Conservation (phyloP, 2,329 filamentous ascomycete genomes). For the Pyricularia pennisetigena region DNA sequence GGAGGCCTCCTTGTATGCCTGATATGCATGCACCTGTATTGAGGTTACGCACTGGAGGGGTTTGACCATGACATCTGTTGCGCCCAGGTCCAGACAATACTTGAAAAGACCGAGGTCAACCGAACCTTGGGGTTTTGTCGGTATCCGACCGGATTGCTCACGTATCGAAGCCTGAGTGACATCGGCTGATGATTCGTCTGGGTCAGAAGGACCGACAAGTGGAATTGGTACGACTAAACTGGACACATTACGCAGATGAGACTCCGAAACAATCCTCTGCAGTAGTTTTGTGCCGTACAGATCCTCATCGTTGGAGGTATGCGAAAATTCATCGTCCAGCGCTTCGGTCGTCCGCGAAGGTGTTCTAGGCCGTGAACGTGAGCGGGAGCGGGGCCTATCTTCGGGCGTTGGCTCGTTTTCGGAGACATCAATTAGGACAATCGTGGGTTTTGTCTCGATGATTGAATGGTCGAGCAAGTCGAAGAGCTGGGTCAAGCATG, state of each 20-base stretch:
- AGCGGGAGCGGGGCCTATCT: constrained; percentile 10
- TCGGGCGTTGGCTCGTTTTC: constrained; percentile 35
- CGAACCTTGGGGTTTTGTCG: constrained; percentile 10
- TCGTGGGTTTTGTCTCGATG: constrained; percentile 42
- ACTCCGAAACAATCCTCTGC: constrained; percentile 47
- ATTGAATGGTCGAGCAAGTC: constrained; percentile 41
- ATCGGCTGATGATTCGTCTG: not conserved
- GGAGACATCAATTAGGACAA: constrained; percentile 48
- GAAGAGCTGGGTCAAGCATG: constrained; percentile 43
- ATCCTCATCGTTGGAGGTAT: constrained; percentile 30
- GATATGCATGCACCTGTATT: constrained; percentile 75
- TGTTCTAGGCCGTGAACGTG: constrained; percentile 26
- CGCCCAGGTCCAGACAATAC: constrained; percentile 75
- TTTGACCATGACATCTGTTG: constrained; percentile 74
- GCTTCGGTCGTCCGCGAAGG: constrained; percentile 30
- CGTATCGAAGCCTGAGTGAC: not conserved
- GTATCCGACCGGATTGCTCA: constrained; percentile 18
- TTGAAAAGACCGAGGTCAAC: constrained; percentile 42
- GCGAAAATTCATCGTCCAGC: constrained; percentile 28
- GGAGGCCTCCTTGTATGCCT: constrained; percentile 65
- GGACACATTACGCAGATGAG: constrained; percentile 43
- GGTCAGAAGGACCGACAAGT: constrained; percentile 31
- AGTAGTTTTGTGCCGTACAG: constrained; percentile 45
- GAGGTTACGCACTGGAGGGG: constrained; percentile 70
- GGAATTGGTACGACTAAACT: constrained; percentile 48